A percentile compares a stretch with the other conserved stretches of the same genome.
phyloP scores from a whole-genome alignment of 169 alveolate species.

The Hepatocystis sp. region DNA sequence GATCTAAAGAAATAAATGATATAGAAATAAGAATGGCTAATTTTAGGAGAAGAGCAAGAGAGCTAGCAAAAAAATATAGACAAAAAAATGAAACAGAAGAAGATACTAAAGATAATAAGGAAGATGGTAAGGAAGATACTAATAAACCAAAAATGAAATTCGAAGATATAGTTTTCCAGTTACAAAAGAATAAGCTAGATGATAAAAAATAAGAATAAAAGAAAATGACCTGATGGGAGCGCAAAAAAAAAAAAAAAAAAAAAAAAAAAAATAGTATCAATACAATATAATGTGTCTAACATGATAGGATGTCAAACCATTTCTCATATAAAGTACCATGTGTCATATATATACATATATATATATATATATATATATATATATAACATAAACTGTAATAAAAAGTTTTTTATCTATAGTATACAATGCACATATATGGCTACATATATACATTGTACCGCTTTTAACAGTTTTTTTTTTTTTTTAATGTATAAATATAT shows the following conservation, averaged over 20 bases:
- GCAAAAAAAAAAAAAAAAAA: conserved; percentile 10
- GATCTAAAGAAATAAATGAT: conserved; percentile 50
- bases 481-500: too few relatives aligned
- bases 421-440: too few relatives aligned
- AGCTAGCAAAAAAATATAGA: conserved; percentile 69
- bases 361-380: too few relatives aligned
- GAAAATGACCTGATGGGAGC: not conserved
- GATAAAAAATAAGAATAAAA: conserved; percentile 3
- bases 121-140: conserved; percentile 4
- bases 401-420: too few relatives aligned
- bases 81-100: conserved; percentile 19
- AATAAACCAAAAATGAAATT: conserved; percentile 19
- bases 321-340: too few relatives aligned
- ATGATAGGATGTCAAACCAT: too few relatives aligned
- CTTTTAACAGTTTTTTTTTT: too few relatives aligned
- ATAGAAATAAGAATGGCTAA: conserved; percentile 74
- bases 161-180: conserved; percentile 61
- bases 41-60: conserved; percentile 76
- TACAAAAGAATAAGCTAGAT: conserved; percentile 25
- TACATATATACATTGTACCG: too few relatives aligned
- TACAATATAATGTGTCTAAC: too few relatives aligned
- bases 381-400: too few relatives aligned
- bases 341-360: too few relatives aligned
- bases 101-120: conserved; percentile 30
- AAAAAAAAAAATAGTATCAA: too few relatives aligned